These are phyloP conservation scores for Sindora glabra DNA, from an alignment of 306 rosid genomes.

Conservation along the genomic window DNA sequence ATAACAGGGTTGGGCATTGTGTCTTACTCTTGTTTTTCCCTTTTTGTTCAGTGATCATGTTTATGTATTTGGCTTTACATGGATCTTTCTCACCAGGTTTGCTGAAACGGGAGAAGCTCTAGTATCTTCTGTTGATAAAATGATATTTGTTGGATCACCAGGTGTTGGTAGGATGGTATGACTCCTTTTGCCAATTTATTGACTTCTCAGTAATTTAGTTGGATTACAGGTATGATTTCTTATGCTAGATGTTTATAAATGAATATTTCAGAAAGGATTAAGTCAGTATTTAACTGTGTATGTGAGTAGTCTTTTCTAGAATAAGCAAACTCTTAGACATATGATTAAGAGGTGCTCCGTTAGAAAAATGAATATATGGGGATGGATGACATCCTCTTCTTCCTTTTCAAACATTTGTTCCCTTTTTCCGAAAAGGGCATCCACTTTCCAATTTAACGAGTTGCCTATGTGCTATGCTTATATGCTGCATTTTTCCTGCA, in stretches of 20 bases:
- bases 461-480: conserved; percentile 5
- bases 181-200: no score
- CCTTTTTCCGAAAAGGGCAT: conserved; percentile 1
- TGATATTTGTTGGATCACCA: conserved; percentile 94
- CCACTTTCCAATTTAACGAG: conserved; percentile 1
- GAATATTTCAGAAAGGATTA: background rate
- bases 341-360: no score
- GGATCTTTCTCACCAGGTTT: conserved; percentile 51
- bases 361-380: background rate
- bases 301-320: no score
- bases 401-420: background rate
- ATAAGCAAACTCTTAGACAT: no score
- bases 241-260: background rate
- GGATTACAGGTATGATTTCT: conserved; percentile 75
- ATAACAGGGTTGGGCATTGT: conserved; percentile 69
- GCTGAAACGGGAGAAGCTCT: conserved; percentile 96
- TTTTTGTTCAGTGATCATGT: conserved; percentile 1
- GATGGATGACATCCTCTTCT: background rate
- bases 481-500: conserved; percentile 31
- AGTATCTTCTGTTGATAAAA: conserved; percentile 86
- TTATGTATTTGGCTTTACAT: conserved; percentile 12
- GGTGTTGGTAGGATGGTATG: conserved; percentile 96
- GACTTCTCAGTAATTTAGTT: no score
- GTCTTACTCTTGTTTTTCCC: background rate
- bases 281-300: no score